phyloP scores from a whole-genome alignment of 805 yeast species.

The Kodamaea jinghongensis region DNA sequence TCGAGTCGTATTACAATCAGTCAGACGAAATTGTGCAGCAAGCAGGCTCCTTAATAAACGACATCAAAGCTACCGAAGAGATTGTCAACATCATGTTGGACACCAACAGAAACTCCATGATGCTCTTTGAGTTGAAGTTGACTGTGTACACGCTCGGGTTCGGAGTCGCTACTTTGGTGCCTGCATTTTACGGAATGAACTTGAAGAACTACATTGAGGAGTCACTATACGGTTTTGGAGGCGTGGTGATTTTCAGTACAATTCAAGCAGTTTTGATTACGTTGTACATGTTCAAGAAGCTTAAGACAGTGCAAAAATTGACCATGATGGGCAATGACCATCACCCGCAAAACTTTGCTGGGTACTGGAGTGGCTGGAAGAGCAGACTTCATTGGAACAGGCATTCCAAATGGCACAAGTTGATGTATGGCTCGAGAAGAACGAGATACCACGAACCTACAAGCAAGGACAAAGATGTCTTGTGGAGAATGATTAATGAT shows the following conservation, averaged over 20 bases:
- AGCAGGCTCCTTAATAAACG: slow-evolving; percentile 76
- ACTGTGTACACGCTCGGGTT: slow-evolving; percentile 82
- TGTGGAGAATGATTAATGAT: slow-evolving; percentile 46
- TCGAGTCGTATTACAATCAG: slow-evolving; percentile 87
- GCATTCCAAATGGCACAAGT: slow-evolving; percentile 18
- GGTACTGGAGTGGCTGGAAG: slow-evolving; percentile 1
- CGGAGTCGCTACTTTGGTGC: slow-evolving; percentile 78
- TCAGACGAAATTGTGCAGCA: slow-evolving; percentile 93
- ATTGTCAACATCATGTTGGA: slow-evolving; percentile 88
- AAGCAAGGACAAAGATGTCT: slow-evolving; percentile 33
- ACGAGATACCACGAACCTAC: slow-evolving; percentile 33
- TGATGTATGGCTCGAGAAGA: slow-evolving; percentile 27
- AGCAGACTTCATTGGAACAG: slow-evolving; percentile 4
- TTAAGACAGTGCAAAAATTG: slow-evolving; percentile 61
- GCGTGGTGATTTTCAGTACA: slow-evolving; percentile 51
- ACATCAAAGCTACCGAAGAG: slow-evolving; percentile 88
- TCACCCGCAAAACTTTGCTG: not conserved
- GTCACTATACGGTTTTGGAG: slow-evolving; percentile 58
- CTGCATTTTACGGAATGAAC: slow-evolving; percentile 91
- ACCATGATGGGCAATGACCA: slow-evolving; percentile 48
- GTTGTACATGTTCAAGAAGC: slow-evolving; percentile 50
- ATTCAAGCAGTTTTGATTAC: slow-evolving; percentile 56
- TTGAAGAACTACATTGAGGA: slow-evolving; percentile 76
- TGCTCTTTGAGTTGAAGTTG: slow-evolving; percentile 81
- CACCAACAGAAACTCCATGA: slow-evolving; percentile 84